Evolutionary conservation across 2,329 filamentous ascomycete genomes (phyloP), one percentile per base, ranked within the genome.

Genomic region (Talaromyces albobiverticillius): DNA sequence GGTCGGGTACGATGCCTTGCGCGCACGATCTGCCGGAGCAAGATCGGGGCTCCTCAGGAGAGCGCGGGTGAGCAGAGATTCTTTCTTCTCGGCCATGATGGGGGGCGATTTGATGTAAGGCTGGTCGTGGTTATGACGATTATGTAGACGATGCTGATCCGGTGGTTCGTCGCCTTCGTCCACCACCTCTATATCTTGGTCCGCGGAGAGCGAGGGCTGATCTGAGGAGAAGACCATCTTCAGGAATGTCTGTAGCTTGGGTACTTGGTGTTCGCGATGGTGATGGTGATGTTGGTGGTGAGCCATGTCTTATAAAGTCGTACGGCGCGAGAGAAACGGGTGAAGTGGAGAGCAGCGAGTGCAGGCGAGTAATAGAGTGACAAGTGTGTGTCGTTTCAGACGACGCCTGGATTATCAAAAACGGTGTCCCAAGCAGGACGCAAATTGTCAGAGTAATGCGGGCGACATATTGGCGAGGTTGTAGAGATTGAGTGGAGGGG

Each of bases 161-260:
- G 92, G 91, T 47, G 92, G 92, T 72, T 97, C 93, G 71, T 97
- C 93, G 48, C 86, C 80, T 65, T 96, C 93, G 60, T 88, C 82
- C 55, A 80, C 75, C 61, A 85, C 70, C 54, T 96, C 91, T 56
- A 85, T 82, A 49, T 84, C 82, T 41, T 71, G 71, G 46, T 66
- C 65, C 31, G 63, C 55, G 11, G 64, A 66, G 58, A 67, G 67
- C 43, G 64, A 70, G 53, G 72, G 68, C 53, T 71, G 65, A 46
- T 71, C 72, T 41, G 73, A 70, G 26, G 74, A 66, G 51, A 71
- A 67, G 36, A 77, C 66, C 72, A 78, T 76, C 63, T 73, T 76
- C 56, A 75, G 61, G 14, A 75, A 60, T 54, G 69, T 71, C 50
- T 74, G 70, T 57, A 76, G 63, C 38, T 66, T 67, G 22, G 68